Percentiles rank a stretch among this genome's conserved stretches.
phyloP scores from a whole-genome alignment of 148 eudicot species.

The Polygonum maritimum region DNA sequence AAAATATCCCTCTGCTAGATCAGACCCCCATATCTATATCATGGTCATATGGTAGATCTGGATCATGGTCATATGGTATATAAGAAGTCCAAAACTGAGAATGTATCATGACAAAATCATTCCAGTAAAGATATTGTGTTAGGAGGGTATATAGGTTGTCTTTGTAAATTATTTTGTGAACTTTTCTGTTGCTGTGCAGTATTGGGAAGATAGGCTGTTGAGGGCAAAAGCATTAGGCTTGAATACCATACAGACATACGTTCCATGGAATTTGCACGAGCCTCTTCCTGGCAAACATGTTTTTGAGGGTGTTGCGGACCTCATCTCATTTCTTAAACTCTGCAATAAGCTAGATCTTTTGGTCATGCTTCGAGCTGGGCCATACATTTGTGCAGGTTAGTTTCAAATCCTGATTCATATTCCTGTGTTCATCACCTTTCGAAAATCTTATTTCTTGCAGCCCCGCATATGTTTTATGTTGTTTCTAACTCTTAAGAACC shows the following conservation, averaged over 20 bases:
- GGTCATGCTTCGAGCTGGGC: slow-evolving; percentile 97
- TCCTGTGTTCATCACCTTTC: neutral
- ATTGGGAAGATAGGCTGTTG: slow-evolving; percentile 92
- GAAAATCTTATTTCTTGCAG: slow-evolving; percentile 30
- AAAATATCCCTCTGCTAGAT: neutral
- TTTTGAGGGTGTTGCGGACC: slow-evolving; percentile 78
- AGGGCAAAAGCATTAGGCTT: slow-evolving; percentile 91
- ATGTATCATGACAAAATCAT: neutral
- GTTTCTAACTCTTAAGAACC: neutral
- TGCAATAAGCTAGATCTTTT: slow-evolving; percentile 74
- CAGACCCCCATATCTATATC: neutral
- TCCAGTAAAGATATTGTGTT: neutral
- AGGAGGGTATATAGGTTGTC: neutral
- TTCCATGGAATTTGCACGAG: slow-evolving; percentile 98
- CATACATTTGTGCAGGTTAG: slow-evolving; percentile 90
- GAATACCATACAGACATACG: slow-evolving; percentile 88
- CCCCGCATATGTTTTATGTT: neutral
- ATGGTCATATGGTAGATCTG: neutral
- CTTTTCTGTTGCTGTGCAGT: slow-evolving; percentile 27
- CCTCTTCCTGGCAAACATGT: slow-evolving; percentile 56
- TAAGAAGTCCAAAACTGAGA: neutral
- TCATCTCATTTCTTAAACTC: slow-evolving; percentile 56
- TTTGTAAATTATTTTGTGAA: neutral
- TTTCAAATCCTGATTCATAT: neutral
- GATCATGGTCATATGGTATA: neutral